phyloP scores from a whole-genome alignment of 495 filamentous ascomycete genomes.

The Podospora conica region DNA sequence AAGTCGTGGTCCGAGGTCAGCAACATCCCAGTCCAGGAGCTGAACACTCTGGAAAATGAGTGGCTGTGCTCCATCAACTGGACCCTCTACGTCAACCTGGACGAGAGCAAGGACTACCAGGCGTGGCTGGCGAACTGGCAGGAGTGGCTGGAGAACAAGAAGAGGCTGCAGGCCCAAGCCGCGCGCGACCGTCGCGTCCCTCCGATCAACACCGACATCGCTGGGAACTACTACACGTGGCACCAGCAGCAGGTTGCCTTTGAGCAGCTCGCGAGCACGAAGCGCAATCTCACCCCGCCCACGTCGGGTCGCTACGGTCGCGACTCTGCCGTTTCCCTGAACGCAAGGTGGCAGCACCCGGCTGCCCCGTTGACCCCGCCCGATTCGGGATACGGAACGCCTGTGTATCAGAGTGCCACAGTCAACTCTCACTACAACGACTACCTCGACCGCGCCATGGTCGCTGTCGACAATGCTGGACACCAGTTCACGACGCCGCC shows the following conservation, averaged over 20 bases:
- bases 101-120: constrained; percentile 72
- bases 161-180: constrained; percentile 44
- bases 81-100: constrained; percentile 82
- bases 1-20: constrained; percentile 98
- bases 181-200: constrained; percentile 47
- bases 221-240: constrained; percentile 43
- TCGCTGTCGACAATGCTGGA: constrained; percentile 24
- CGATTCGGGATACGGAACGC: constrained; percentile 47
- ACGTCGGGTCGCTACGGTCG: constrained; percentile 35
- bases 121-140: constrained; percentile 83
- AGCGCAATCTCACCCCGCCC: constrained; percentile 39
- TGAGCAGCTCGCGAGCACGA: constrained; percentile 36
- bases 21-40: constrained; percentile 76
- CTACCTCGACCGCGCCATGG: constrained; percentile 38
- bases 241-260: constrained; percentile 47
- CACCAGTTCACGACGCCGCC: constrained; percentile 30
- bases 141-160: constrained; percentile 62
- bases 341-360: constrained; percentile 29
- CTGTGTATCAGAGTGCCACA: constrained; percentile 42
- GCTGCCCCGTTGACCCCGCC: constrained; percentile 43
- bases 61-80: constrained; percentile 84
- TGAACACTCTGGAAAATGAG: constrained; percentile 86
- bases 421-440: constrained; percentile 41
- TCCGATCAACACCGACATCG: constrained; percentile 62
- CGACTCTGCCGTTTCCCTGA: constrained; percentile 42